phyloP scores from a whole-genome alignment of 1,139 yeast genomes.

The Candida glucosophila region DNA sequence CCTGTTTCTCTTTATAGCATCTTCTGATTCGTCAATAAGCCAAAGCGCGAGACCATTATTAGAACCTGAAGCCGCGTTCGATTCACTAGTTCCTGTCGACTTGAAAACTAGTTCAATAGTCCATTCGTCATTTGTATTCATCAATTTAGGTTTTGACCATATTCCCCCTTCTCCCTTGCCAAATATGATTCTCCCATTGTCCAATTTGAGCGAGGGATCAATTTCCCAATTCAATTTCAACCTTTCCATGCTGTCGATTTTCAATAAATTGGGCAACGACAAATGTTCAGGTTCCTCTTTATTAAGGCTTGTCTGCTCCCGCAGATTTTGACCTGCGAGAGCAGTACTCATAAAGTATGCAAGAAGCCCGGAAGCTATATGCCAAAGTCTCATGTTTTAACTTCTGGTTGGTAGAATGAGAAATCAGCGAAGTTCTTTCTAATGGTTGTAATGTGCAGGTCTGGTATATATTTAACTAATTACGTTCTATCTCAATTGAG shows the following conservation, averaged over 20 bases:
- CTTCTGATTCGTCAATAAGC: constrained; percentile 22
- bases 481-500: too few relatives aligned
- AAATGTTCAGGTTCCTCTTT: constrained; percentile 15
- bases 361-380: too few relatives aligned
- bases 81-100: constrained; percentile 34
- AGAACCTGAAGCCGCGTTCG: constrained; percentile 18
- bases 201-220: constrained; percentile 19
- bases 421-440: too few relatives aligned
- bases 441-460: too few relatives aligned
- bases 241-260: constrained; percentile 13
- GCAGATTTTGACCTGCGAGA: too few relatives aligned
- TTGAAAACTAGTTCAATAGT: constrained; percentile 56
- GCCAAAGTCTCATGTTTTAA: too few relatives aligned
- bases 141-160: constrained; percentile 36
- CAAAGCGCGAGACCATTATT: constrained; percentile 46
- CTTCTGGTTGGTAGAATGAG: too few relatives aligned
- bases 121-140: constrained; percentile 35
- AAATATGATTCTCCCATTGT: constrained; percentile 32
- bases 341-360: too few relatives aligned
- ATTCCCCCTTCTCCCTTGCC: constrained; percentile 34
- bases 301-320: too few relatives aligned
- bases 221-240: constrained; percentile 21
- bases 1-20: constrained; percentile 6
- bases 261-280: constrained; percentile 27
- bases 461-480: too few relatives aligned